Conservation (phyloP, 208 protist genomes). For the Trypanosoma cruzi region DNA sequence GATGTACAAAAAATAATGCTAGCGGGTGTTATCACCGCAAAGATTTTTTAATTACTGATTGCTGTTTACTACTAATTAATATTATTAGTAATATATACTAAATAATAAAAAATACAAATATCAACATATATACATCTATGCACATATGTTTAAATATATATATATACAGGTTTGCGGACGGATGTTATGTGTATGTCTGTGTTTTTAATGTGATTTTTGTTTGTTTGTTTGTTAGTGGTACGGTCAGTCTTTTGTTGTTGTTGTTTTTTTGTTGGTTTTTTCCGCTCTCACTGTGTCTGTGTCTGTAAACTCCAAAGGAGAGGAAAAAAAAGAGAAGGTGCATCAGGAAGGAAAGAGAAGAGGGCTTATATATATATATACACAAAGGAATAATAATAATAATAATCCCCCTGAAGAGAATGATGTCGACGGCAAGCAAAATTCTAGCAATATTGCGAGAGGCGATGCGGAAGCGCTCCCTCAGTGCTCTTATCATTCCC, state of each 20-base stretch:
- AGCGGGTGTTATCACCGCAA: too few relatives aligned
- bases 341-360: background rate
- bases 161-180: too few relatives aligned
- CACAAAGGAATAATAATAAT: background rate
- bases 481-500: constrained; percentile 92
- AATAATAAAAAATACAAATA: too few relatives aligned
- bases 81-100: too few relatives aligned
- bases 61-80: background rate
- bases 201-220: too few relatives aligned
- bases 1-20: too few relatives aligned
- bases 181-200: too few relatives aligned
- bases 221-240: too few relatives aligned
- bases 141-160: background rate
- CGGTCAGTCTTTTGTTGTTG: too few relatives aligned
- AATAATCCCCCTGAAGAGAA: constrained; percentile 1
- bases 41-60: background rate
- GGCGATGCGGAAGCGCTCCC: constrained; percentile 58
- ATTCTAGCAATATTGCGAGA: constrained; percentile 64
- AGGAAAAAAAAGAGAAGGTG: background rate
- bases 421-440: constrained; percentile 39
- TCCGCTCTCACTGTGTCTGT: background rate
- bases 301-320: background rate
- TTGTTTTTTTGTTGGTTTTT: background rate
- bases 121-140: constrained; percentile 1
- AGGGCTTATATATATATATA: background rate